phyloP scores from a whole-genome alignment of 148 eudicot species.

The Dianthus caryophyllus region DNA sequence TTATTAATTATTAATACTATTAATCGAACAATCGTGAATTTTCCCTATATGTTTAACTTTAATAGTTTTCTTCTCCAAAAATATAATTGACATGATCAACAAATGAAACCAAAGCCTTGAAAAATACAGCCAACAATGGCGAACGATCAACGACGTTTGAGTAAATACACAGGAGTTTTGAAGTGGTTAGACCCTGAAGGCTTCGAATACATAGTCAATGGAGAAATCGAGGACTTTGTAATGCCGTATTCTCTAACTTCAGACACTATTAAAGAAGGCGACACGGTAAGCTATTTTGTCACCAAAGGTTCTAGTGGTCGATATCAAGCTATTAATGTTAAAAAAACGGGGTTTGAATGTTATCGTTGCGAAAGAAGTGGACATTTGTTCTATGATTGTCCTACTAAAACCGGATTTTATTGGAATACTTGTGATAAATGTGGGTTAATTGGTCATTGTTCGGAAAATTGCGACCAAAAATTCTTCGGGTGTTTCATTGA shows the following conservation, averaged over 20 bases:
- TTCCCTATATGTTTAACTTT: too few relatives aligned
- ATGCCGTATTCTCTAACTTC: slow-evolving; percentile 18
- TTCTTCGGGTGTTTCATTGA: neutral
- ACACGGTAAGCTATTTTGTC: slow-evolving; percentile 13
- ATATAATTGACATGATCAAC: neutral
- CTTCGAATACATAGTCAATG: slow-evolving; percentile 3
- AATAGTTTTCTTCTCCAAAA: too few relatives aligned
- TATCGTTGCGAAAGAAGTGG: slow-evolving; percentile 6
- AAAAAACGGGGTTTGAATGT: slow-evolving; percentile 4
- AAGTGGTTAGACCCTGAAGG: slow-evolving; percentile 11
- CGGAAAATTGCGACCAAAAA: slow-evolving; percentile 10
- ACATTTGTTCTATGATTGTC: slow-evolving; percentile 5
- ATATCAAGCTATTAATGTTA: slow-evolving; percentile 16
- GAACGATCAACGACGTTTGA: neutral
- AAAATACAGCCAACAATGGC: slow-evolving; percentile 10
- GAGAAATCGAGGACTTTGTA: slow-evolving; percentile 10
- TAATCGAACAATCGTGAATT: too few relatives aligned
- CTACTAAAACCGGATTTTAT: neutral
- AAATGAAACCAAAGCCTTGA: neutral
- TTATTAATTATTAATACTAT: too few relatives aligned
- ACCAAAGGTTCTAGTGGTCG: neutral
- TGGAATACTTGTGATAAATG: slow-evolving; percentile 15
- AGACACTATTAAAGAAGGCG: slow-evolving; percentile 13
- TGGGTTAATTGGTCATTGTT: slow-evolving; percentile 15
- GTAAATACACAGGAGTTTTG: slow-evolving; percentile 15